Evolutionary conservation across 148 eudicot genomes (phyloP).

Genomic region (Agrostemma githago): DNA sequence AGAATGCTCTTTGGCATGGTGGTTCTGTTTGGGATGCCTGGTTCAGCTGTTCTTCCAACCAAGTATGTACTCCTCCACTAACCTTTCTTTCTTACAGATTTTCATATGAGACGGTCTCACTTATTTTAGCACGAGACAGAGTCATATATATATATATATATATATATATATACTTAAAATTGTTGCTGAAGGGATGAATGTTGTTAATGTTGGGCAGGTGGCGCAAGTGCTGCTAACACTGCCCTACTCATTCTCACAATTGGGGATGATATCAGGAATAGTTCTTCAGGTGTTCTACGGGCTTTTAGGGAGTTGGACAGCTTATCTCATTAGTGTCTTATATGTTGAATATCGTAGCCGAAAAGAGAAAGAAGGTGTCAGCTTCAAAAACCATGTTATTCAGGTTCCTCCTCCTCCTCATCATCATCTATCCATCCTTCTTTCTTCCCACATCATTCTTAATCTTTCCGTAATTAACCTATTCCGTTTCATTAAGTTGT

Average conservation of each 20-base stretch:
- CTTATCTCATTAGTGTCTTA: conserved; percentile 81
- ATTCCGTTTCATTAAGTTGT: neutral
- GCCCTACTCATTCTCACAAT: conserved; percentile 85
- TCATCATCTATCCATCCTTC: no score
- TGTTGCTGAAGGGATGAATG: no score
- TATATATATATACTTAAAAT: no score
- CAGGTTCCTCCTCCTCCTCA: conserved; percentile 38
- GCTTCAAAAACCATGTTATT: conserved; percentile 90
- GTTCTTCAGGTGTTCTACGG: conserved; percentile 75
- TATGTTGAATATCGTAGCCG: conserved; percentile 70
- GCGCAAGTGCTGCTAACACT: conserved; percentile 84
- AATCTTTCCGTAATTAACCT: neutral
- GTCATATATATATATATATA: neutral
- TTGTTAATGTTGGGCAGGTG: conserved; percentile 35
- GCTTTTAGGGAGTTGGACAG: conserved; percentile 83
- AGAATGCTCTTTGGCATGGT: conserved; percentile 68
- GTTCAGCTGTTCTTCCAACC: conserved; percentile 84
- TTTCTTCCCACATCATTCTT: neutral
- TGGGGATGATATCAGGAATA: conserved; percentile 77
- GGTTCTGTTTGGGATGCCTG: conserved; percentile 90
- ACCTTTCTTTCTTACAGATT: neutral
- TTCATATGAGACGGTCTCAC: neutral
- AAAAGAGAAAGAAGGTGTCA: conserved; percentile 86
- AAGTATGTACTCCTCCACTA: conserved; percentile 29
- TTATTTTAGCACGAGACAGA: neutral